These are phyloP conservation scores for Pterocarpus macrocarpus DNA, from an alignment of 306 rosid species.

Conservation along the genomic window DNA sequence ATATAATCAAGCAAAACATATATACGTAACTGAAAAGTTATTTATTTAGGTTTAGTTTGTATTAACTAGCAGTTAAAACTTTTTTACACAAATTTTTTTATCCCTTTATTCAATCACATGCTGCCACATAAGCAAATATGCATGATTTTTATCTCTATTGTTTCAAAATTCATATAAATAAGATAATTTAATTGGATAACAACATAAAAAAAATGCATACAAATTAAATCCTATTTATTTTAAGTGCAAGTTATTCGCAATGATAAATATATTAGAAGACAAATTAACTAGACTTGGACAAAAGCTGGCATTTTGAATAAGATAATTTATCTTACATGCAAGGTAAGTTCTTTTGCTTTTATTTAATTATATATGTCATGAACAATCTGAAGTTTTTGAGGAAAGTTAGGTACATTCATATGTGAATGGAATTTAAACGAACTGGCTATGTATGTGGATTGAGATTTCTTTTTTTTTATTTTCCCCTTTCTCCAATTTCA, in stretches of 20 bases:
- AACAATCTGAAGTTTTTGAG: background rate
- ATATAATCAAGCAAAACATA: background rate
- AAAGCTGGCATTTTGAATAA: conserved; percentile 7
- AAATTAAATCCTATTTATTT: no score
- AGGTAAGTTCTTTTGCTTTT: background rate
- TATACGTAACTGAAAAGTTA: conserved; percentile 5
- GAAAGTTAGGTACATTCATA: background rate
- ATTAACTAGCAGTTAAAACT: no score
- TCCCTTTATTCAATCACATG: no score
- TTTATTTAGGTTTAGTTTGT: no score
- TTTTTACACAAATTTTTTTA: no score
- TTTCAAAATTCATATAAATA: no score
- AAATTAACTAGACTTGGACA: background rate
- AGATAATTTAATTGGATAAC: no score
- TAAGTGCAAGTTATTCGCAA: conserved; percentile 6
- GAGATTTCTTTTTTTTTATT: background rate
- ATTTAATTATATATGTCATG: background rate
- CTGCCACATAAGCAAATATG: no score
- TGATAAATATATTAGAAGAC: background rate
- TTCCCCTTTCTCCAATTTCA: background rate
- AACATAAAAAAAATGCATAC: no score
- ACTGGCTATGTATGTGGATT: background rate
- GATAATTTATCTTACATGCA: background rate
- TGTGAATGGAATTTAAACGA: conserved; percentile 8
- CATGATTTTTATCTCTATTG: no score